phyloP scores from a whole-genome alignment of 768 basidiomycete genomes.

The Podaxis pistillaris region DNA sequence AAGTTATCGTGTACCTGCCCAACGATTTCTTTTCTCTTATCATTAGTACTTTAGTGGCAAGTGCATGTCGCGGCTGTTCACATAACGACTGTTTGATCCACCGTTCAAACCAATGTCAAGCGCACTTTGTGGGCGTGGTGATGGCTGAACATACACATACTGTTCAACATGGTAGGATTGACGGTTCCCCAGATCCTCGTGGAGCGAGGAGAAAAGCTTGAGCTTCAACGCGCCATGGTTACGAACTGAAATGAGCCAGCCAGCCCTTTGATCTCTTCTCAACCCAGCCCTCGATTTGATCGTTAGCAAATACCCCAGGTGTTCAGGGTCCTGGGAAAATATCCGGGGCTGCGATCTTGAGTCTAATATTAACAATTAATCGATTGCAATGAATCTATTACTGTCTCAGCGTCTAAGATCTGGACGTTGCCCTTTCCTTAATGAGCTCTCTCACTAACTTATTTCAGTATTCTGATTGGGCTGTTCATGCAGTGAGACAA shows the following conservation, averaged over 20 bases:
- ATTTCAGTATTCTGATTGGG: neutral
- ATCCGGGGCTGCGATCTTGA: neutral
- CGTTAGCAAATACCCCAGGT: neutral
- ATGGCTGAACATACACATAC: neutral
- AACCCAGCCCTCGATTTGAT: neutral
- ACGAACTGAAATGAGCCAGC: neutral
- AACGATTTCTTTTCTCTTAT: too few relatives aligned
- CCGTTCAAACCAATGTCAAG: neutral
- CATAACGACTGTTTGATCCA: too few relatives aligned
- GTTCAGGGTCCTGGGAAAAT: neutral
- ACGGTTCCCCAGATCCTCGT: constrained; percentile 13
- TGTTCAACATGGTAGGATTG: neutral
- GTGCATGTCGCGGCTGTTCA: too few relatives aligned
- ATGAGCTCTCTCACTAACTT: neutral
- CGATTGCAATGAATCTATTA: neutral
- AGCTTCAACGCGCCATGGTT: constrained; percentile 2
- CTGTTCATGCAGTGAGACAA: neutral
- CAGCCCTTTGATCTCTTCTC: neutral
- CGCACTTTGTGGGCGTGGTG: neutral
- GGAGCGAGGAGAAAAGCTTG: constrained; percentile 14
- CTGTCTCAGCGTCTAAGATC: neutral
- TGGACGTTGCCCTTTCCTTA: too few relatives aligned
- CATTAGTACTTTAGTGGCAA: too few relatives aligned
- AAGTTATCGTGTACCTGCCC: too few relatives aligned
- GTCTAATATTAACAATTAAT: neutral